Conservation (phyloP, 805 yeast genomes). For the Citeromyces matritensis region DNA sequence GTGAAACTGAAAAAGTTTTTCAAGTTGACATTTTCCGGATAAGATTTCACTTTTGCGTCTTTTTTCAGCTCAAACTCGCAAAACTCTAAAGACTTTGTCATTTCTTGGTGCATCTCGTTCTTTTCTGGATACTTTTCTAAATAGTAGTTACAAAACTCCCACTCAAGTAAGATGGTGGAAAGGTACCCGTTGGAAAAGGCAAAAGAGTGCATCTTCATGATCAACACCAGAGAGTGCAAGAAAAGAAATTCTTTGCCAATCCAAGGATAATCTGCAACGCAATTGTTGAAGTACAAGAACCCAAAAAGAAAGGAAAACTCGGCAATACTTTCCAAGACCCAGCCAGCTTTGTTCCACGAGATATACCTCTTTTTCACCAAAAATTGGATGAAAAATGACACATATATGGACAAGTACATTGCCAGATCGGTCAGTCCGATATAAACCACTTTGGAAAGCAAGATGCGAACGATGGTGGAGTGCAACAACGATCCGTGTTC, state of each 20-base stretch:
- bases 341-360: conserved; percentile 53
- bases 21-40: conserved; percentile 62
- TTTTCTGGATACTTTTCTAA: conserved; percentile 21
- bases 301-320: conserved; percentile 27
- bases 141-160: conserved; percentile 28
- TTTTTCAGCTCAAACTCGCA: conserved; percentile 57
- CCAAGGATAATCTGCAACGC: conserved; percentile 69
- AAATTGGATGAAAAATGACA: conserved; percentile 44
- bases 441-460: conserved; percentile 44
- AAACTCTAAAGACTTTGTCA: conserved; percentile 38
- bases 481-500: conserved; percentile 26
- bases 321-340: conserved; percentile 37
- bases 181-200: conserved; percentile 86
- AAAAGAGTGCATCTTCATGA: conserved; percentile 95
- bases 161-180: conserved; percentile 47
- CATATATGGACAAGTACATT: conserved; percentile 60
- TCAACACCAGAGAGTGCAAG: conserved; percentile 68
- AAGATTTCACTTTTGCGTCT: conserved; percentile 30
- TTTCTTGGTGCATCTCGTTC: conserved; percentile 12
- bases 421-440: conserved; percentile 61
- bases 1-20: conserved; percentile 61
- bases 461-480: conserved; percentile 38
- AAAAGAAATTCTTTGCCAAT: conserved; percentile 76
- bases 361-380: conserved; percentile 27
- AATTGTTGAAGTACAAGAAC: conserved; percentile 30